Percentiles rank a stretch among this genome's conserved stretches.
These are phyloP conservation scores for Penicillium sp. DNA, from an alignment of 2,329 filamentous ascomycete genomes.

Conservation along the genomic window DNA sequence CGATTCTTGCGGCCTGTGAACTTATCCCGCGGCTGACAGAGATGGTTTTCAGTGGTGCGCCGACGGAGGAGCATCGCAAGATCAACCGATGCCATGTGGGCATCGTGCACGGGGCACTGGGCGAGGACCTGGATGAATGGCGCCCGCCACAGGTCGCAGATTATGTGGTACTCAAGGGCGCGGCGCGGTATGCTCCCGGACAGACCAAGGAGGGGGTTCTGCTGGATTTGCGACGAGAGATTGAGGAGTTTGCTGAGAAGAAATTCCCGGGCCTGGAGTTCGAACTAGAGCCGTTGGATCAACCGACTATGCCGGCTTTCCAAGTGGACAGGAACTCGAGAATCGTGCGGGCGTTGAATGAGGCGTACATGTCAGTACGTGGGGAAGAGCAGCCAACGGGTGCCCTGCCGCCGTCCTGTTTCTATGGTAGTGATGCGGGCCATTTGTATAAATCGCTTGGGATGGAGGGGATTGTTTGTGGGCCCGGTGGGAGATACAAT, in stretches of 20 bases:
- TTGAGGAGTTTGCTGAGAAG: not conserved
- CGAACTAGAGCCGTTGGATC: not conserved
- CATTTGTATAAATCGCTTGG: not conserved
- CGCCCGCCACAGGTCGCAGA: not conserved
- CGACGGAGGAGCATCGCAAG: not conserved
- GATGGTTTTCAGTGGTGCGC: not conserved
- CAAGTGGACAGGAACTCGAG: not conserved
- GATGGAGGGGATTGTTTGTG: conserved; percentile 1
- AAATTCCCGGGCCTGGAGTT: not conserved
- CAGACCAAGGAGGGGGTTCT: not conserved
- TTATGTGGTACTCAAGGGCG: not conserved
- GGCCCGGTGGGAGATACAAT: not conserved
- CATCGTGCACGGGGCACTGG: not conserved
- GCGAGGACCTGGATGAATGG: not conserved
- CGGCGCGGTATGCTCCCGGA: not conserved
- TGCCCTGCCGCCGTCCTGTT: not conserved
- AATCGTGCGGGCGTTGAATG: not conserved
- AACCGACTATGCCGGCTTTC: not conserved
- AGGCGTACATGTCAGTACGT: not conserved
- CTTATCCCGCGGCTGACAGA: not conserved
- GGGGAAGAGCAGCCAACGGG: not conserved
- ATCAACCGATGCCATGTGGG: not conserved
- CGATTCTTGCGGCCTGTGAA: not conserved
- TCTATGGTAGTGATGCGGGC: not conserved
- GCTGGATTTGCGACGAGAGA: not conserved